These are phyloP conservation scores for Geotrichum restrictum DNA, from an alignment of 1,139 yeast species.

Conservation along the genomic window DNA sequence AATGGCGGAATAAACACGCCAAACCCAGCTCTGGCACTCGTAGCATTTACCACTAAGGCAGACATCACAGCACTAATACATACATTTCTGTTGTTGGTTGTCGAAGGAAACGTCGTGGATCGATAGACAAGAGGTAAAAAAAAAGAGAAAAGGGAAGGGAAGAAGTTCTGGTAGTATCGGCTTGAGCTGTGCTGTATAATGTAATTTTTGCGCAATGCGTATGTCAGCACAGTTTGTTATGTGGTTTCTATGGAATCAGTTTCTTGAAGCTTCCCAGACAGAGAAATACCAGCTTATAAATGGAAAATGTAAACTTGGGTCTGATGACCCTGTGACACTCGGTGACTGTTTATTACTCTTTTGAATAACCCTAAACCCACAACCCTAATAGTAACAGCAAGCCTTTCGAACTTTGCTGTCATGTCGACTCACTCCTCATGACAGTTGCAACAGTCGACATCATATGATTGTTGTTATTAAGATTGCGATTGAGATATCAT, in stretches of 20 bases:
- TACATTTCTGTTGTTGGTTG: constrained; percentile 21
- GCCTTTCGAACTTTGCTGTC: not conserved
- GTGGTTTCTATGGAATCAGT: not conserved
- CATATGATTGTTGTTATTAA: not conserved
- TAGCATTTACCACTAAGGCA: not conserved
- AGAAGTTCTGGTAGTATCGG: constrained; percentile 6
- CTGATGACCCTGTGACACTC: constrained; percentile 4
- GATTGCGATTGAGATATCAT: too few species aligned
- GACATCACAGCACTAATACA: constrained; percentile 1
- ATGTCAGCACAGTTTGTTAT: constrained; percentile 1
- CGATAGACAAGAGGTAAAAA: constrained; percentile 14
- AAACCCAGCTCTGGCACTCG: not conserved
- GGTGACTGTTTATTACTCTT: constrained; percentile 1
- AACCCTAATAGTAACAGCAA: not conserved
- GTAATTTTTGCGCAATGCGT: not conserved
- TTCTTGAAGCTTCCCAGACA: not conserved
- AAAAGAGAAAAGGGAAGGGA: constrained; percentile 1
- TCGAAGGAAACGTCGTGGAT: constrained; percentile 21
- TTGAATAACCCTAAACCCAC: not conserved
- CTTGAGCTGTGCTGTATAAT: not conserved
- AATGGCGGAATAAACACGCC: not conserved
- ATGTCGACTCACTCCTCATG: constrained; percentile 1
- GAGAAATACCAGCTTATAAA: not conserved
- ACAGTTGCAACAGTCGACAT: not conserved
- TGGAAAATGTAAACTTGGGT: not conserved